Percentiles rank a stretch among this genome's conserved stretches.
These are phyloP conservation scores for Colletotrichum liriopes DNA, from an alignment of 2,329 filamentous ascomycete genomes.

Conservation along the genomic window DNA sequence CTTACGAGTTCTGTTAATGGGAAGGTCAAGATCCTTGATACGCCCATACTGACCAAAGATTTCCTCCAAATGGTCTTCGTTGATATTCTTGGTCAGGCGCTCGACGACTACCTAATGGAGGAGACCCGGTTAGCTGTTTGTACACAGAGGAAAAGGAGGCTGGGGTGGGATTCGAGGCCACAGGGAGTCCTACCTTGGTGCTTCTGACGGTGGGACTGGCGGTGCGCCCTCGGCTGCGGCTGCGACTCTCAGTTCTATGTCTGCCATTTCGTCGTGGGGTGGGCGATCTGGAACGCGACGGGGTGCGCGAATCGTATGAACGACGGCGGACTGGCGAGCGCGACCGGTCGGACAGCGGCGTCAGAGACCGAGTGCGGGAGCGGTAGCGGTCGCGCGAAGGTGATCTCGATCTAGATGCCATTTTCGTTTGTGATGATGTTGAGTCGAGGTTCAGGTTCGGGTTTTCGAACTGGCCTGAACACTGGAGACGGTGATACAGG, in stretches of 20 bases:
- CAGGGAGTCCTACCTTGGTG: constrained; percentile 64
- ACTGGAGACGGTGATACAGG: neutral
- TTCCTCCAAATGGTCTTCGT: constrained; percentile 87
- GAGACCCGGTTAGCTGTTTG: constrained; percentile 14
- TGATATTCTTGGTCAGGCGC: constrained; percentile 95
- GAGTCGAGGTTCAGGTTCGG: neutral
- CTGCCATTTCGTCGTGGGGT: constrained; percentile 55
- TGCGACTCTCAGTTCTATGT: constrained; percentile 49
- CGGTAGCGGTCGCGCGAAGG: constrained; percentile 49
- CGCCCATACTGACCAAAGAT: constrained; percentile 92
- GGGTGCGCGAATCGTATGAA: constrained; percentile 50
- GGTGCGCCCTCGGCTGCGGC: constrained; percentile 49
- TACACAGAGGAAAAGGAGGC: constrained; percentile 21
- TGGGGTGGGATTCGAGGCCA: constrained; percentile 37
- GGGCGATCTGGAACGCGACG: constrained; percentile 51
- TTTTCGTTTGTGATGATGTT: constrained; percentile 15
- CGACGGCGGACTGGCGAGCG: constrained; percentile 53
- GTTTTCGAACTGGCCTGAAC: neutral
- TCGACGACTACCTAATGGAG: constrained; percentile 89
- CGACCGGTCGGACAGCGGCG: constrained; percentile 53
- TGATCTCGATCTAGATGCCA: constrained; percentile 45
- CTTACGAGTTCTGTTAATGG: constrained; percentile 76
- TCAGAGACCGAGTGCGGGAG: constrained; percentile 55
- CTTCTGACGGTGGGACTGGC: constrained; percentile 57
- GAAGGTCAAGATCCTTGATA: constrained; percentile 90